phyloP scores from a whole-genome alignment of 2,329 filamentous ascomycete genomes.

The Hymenoscyphus linearis region DNA sequence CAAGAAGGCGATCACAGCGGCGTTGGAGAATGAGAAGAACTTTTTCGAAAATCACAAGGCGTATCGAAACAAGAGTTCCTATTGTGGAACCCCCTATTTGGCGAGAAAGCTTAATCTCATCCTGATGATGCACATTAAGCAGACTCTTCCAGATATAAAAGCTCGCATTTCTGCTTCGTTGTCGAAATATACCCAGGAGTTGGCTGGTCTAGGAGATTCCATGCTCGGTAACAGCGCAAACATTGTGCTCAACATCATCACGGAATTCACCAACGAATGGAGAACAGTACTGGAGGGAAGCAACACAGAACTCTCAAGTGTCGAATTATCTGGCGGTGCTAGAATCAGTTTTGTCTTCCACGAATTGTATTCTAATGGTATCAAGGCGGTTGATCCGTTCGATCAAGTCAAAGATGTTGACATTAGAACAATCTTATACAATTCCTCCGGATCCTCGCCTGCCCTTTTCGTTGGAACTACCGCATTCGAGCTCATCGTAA shows the following conservation, averaged over 20 bases:
- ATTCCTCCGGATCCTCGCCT: slow-evolving; percentile 96
- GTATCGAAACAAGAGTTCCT: slow-evolving; percentile 96
- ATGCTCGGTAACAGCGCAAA: slow-evolving; percentile 95
- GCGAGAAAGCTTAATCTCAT: slow-evolving; percentile 97
- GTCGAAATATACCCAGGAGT: slow-evolving; percentile 82
- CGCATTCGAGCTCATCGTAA: slow-evolving; percentile 97
- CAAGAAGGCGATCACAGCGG: slow-evolving; percentile 87
- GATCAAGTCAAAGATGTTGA: slow-evolving; percentile 96
- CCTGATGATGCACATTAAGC: slow-evolving; percentile 99
- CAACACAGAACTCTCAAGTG: slow-evolving; percentile 90
- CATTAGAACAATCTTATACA: slow-evolving; percentile 94
- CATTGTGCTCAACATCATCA: slow-evolving; percentile 97
- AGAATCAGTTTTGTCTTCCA: slow-evolving; percentile 99
- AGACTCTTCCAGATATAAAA: slow-evolving; percentile 98
- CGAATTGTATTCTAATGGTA: slow-evolving; percentile 93
- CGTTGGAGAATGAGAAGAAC: slow-evolving; percentile 88
- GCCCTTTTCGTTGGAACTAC: slow-evolving; percentile 96
- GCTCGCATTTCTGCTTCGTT: slow-evolving; percentile 90
- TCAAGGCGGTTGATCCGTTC: slow-evolving; percentile 97
- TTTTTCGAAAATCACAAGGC: slow-evolving; percentile 99
- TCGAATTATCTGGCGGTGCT: slow-evolving; percentile 90
- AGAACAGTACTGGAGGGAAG: slow-evolving; percentile 93
- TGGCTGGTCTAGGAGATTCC: slow-evolving; percentile 80
- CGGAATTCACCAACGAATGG: slow-evolving; percentile 97
- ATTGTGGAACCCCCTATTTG: slow-evolving; percentile 96